phyloP scores from a whole-genome alignment of 257 asterid species.

The Hygrophila difformis region DNA sequence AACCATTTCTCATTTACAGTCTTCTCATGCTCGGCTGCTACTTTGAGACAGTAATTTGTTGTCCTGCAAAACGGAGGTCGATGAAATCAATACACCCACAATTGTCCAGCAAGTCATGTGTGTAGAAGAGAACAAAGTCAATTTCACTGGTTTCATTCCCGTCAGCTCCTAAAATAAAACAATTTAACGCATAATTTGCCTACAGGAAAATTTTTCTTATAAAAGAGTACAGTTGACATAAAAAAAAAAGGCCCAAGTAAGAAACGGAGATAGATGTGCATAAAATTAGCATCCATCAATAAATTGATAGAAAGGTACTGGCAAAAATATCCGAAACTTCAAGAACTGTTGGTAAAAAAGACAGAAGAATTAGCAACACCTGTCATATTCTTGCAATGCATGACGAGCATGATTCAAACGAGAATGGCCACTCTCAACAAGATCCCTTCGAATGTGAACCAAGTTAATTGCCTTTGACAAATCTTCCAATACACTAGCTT shows the following conservation, averaged over 20 bases:
- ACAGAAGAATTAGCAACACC: constrained; percentile 35
- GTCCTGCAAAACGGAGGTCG: constrained; percentile 50
- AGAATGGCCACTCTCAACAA: constrained; percentile 91
- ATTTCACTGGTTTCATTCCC: too few relatives aligned
- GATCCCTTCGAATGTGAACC: constrained; percentile 84
- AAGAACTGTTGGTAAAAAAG: constrained; percentile 8
- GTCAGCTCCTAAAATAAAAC: too few relatives aligned
- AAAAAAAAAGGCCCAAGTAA: too few relatives aligned
- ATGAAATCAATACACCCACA: constrained; percentile 12
- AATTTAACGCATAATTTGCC: too few relatives aligned
- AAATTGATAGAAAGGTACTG: constrained; percentile 1
- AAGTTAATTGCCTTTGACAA: constrained; percentile 81
- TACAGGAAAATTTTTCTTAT: too few relatives aligned
- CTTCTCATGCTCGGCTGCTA: constrained; percentile 91
- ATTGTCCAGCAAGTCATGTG: too few relatives aligned
- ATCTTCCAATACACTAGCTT: constrained; percentile 89
- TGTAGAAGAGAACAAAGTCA: too few relatives aligned
- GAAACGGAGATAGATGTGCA: neutral
- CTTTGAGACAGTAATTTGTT: constrained; percentile 71
- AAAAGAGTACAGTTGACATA: too few relatives aligned
- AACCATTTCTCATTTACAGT: constrained; percentile 76
- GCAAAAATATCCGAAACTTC: constrained; percentile 8
- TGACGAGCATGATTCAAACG: constrained; percentile 88
- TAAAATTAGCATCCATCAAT: neutral
- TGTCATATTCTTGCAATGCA: constrained; percentile 83